Evolutionary conservation across 176 grass and related monocot genomes (phyloP).

Genomic region (Aegilops tauschii): DNA sequence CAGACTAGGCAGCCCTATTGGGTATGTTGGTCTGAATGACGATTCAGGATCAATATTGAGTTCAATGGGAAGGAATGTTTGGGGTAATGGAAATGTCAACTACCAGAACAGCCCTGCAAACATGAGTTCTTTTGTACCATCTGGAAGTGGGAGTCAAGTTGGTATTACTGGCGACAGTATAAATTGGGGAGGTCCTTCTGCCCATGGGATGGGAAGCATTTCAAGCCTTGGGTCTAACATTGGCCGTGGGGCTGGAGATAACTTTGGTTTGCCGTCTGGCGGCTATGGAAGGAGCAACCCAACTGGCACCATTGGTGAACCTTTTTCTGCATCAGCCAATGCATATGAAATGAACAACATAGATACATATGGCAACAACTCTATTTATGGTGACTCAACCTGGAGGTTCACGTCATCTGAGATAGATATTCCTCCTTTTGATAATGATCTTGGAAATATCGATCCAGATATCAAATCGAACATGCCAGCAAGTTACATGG

Average conservation of each 20-base stretch:
- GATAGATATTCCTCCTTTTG: constrained; percentile 63
- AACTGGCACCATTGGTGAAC: constrained; percentile 52
- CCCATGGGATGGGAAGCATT: constrained; percentile 46
- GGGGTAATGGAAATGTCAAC: constrained; percentile 60
- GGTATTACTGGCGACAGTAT: constrained; percentile 37
- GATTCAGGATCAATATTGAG: constrained; percentile 68
- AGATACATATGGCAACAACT: constrained; percentile 49
- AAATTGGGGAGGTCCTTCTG: constrained; percentile 53
- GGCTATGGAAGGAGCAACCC: constrained; percentile 56
- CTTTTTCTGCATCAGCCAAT: constrained; percentile 54
- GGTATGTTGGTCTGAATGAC: constrained; percentile 65
- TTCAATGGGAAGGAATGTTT: constrained; percentile 73
- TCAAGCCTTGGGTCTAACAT: constrained; percentile 40
- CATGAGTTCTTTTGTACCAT: constrained; percentile 62
- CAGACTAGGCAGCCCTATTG: constrained; percentile 53
- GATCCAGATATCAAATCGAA: constrained; percentile 49
- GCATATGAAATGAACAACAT: constrained; percentile 49
- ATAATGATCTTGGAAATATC: constrained; percentile 63
- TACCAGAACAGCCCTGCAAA: constrained; percentile 49
- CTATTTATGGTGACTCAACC: constrained; percentile 66
- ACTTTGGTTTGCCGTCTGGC: constrained; percentile 49
- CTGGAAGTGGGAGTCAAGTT: constrained; percentile 39
- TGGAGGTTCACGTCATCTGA: constrained; percentile 67
- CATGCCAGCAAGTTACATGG: constrained; percentile 50
- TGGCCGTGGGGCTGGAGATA: constrained; percentile 47